Conservation (phyloP, 2,329 filamentous ascomycete species). For the Fusarium pseudoanthophilum region DNA sequence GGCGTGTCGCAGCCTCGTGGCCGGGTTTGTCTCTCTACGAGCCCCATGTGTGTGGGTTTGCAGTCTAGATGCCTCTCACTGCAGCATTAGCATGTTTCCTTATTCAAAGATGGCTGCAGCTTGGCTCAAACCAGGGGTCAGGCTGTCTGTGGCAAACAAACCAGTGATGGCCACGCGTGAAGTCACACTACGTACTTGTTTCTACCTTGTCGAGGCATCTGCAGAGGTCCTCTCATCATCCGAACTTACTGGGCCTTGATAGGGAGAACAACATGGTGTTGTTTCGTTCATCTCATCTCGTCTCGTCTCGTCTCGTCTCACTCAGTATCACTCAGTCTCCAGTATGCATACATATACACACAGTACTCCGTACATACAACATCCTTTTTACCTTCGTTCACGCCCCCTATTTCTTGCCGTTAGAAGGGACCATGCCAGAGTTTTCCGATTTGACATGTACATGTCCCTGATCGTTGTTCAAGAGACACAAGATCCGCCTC, state of each 20-base stretch:
- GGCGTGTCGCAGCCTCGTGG: slow-evolving; percentile 18
- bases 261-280: slow-evolving; percentile 28
- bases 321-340: neutral
- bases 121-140: slow-evolving; percentile 17
- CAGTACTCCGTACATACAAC: slow-evolving; percentile 6
- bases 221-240: slow-evolving; percentile 39
- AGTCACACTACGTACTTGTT: slow-evolving; percentile 11
- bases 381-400: slow-evolving; percentile 12
- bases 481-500: neutral
- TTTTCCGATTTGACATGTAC: slow-evolving; percentile 20
- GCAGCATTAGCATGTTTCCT: slow-evolving; percentile 29
- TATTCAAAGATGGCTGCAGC: slow-evolving; percentile 6
- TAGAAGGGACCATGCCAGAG: slow-evolving; percentile 8
- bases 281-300: slow-evolving; percentile 31
- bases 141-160: slow-evolving; percentile 22
- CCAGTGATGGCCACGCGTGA: slow-evolving; percentile 14
- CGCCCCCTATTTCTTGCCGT: slow-evolving; percentile 26
- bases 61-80: slow-evolving; percentile 11
- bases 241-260: slow-evolving; percentile 25
- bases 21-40: slow-evolving; percentile 7
- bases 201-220: slow-evolving; percentile 27
- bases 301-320: slow-evolving; percentile 7
- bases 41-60: slow-evolving; percentile 19
- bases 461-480: slow-evolving; percentile 2
- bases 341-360: neutral